These are phyloP conservation scores for Phascolomyces articulosus DNA, from an alignment of 371 early-diverging fungal species.

Conservation along the genomic window DNA sequence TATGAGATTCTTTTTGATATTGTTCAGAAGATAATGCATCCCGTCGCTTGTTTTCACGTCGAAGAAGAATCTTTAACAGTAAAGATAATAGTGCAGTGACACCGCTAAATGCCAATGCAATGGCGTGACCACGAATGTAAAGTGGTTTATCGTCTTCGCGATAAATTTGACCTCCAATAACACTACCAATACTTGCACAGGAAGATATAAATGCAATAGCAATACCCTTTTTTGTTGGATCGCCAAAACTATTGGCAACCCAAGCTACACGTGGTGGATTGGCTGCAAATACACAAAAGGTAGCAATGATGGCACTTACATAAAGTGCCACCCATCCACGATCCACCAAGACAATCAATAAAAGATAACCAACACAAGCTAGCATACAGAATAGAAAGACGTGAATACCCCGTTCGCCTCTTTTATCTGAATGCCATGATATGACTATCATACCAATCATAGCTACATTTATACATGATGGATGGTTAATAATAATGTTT, in stretches of 20 bases:
- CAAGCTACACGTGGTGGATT: slow-evolving; percentile 63
- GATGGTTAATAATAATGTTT: not conserved
- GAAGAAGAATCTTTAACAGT: slow-evolving; percentile 44
- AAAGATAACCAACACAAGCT: slow-evolving; percentile 65
- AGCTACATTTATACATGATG: slow-evolving; percentile 19
- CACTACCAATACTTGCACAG: slow-evolving; percentile 49
- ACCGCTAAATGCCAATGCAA: slow-evolving; percentile 46
- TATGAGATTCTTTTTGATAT: slow-evolving; percentile 17
- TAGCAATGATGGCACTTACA: slow-evolving; percentile 53
- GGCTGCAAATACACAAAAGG: slow-evolving; percentile 53
- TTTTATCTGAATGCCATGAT: slow-evolving; percentile 66
- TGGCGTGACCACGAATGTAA: slow-evolving; percentile 53
- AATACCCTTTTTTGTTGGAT: slow-evolving; percentile 66
- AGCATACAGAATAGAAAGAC: slow-evolving; percentile 57
- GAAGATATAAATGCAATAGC: slow-evolving; percentile 57
- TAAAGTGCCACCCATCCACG: slow-evolving; percentile 31
- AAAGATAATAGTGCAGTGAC: slow-evolving; percentile 40
- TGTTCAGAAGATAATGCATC: slow-evolving; percentile 33
- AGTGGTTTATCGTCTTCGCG: slow-evolving; percentile 60
- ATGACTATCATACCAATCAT: slow-evolving; percentile 54
- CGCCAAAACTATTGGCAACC: slow-evolving; percentile 66
- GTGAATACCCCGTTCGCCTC: slow-evolving; percentile 66
- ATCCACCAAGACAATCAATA: slow-evolving; percentile 47
- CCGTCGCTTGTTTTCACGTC: slow-evolving; percentile 9
- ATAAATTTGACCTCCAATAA: slow-evolving; percentile 66